A percentile compares a stretch with the other conserved stretches of the same genome.
These are phyloP conservation scores for Coccomyxa subellipsoidea DNA, from an alignment of 163 green algal species.

Conservation along the genomic window DNA sequence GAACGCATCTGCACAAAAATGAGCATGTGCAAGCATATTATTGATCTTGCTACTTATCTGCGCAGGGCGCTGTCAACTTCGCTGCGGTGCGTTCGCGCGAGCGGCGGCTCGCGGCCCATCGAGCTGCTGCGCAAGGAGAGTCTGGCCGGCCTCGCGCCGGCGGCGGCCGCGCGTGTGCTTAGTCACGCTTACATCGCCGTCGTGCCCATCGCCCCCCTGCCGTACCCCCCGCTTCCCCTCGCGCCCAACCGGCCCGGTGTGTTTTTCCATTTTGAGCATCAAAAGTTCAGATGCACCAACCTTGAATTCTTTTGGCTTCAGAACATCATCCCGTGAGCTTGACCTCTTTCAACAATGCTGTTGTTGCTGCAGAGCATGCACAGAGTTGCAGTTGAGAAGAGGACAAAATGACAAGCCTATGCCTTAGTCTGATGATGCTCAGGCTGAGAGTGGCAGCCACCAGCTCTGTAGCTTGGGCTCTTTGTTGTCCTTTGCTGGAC, in stretches of 20 bases:
- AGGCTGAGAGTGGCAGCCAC: too few relatives aligned
- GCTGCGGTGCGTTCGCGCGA: slow-evolving; percentile 48
- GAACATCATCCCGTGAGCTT: too few relatives aligned
- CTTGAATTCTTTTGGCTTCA: too few relatives aligned
- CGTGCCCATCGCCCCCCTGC: slow-evolving; percentile 74
- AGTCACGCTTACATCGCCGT: slow-evolving; percentile 73
- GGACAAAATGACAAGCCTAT: too few relatives aligned
- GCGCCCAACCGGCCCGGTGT: slow-evolving; percentile 21
- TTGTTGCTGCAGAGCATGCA: too few relatives aligned
- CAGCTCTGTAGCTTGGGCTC: too few relatives aligned
- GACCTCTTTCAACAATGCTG: too few relatives aligned
- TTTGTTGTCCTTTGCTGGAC: too few relatives aligned
- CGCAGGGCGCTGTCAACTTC: slow-evolving; percentile 50
- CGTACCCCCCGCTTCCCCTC: slow-evolving; percentile 64
- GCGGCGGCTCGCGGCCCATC: slow-evolving; percentile 37
- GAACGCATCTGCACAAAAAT: background rate
- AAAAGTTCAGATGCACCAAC: too few relatives aligned
- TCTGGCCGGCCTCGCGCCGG: slow-evolving; percentile 51
- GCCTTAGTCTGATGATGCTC: too few relatives aligned
- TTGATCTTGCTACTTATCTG: background rate
- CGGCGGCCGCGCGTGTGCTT: slow-evolving; percentile 60
- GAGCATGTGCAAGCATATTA: background rate
- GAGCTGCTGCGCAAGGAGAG: slow-evolving; percentile 85
- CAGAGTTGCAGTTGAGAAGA: too few relatives aligned
- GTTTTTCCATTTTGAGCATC: background rate